Evolutionary conservation across 352 stramenopile species (phyloP), one percentile per base, ranked within the genome.

Genomic region (Phytophthora pluvialis): DNA sequence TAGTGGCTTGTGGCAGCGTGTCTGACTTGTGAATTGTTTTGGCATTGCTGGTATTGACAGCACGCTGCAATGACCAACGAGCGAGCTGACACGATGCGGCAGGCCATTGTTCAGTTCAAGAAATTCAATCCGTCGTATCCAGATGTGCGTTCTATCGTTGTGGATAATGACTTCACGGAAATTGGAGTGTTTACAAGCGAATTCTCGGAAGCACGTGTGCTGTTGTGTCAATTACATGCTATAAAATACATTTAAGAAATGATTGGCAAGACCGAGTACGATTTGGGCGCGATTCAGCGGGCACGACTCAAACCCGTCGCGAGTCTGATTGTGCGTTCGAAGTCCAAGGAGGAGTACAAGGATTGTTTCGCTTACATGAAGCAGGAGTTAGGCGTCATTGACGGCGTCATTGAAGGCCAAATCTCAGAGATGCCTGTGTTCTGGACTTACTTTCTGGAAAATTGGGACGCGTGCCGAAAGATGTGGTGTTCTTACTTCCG

Each of bases 401-500:
- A 21, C 1, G 21, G 21, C 21, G 21, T 21, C 21, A 2, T 1
- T 21, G 21, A 21, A 2, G 21, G 21, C 21, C 1, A 21, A 21
- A 2, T 2, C 21, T 21, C 21, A 2, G 18, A 29, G n/a, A 12
- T 39, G 11, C 25, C 5, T 6, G 0, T 13, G 13, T 59, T 42
- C 32, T 59, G 50, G 38, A 40, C 4, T 8, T 70, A 70, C 7
- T 72, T 62, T 11, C 9, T 54, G 1, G 16, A 55, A 13, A 61
- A 56, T 12, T 67, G 64, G 57, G 11, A 67, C n/a, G 33, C 2
- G 4, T 72, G 55, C 42, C n/a, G 43, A 5, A 1, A 15, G 6
- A 66, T 60, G 49, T 67, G 64, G 64, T 39, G 48, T 1, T 32
- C 48, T 0, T 60, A 42, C 16, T 33, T 55, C 5, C 53, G 61